Conservation (phyloP, 805 yeast genomes). For the Brettanomyces custersianus region DNA sequence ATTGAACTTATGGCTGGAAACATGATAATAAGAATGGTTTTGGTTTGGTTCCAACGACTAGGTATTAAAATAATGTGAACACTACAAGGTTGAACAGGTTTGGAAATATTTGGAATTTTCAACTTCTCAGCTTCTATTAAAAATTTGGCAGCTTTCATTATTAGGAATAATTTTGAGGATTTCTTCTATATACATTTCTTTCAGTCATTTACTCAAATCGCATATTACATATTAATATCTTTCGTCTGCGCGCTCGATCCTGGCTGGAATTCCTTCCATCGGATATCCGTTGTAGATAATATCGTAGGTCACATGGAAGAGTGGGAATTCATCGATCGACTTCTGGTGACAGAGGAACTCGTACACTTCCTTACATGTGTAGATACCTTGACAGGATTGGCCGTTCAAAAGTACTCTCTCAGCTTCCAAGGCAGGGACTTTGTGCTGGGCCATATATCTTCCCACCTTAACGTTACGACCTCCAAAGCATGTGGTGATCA, state of each 20-base stretch:
- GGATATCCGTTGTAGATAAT: constrained; percentile 69
- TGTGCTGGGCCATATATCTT: constrained; percentile 71
- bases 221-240: constrained; percentile 1
- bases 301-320: constrained; percentile 70
- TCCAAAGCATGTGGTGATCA: constrained; percentile 95
- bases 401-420: constrained; percentile 87
- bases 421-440: constrained; percentile 68
- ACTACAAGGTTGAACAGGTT: too few relatives aligned
- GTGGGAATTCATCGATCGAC: constrained; percentile 66
- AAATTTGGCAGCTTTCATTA: too few relatives aligned
- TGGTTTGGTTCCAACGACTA: too few relatives aligned
- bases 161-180: too few relatives aligned
- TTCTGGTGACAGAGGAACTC: constrained; percentile 56
- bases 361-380: constrained; percentile 86
- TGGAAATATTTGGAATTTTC: too few relatives aligned
- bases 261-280: constrained; percentile 66
- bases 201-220: too few relatives aligned
- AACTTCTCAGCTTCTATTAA: too few relatives aligned
- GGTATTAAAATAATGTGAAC: too few relatives aligned
- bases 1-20: too few relatives aligned
- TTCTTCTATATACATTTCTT: too few relatives aligned
- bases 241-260: constrained; percentile 42
- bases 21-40: too few relatives aligned
- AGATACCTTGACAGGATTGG: constrained; percentile 92
- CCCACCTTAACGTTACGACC: constrained; percentile 96